These are phyloP conservation scores for Rhodocollybia butyracea DNA, from an alignment of 768 basidiomycete genomes.

Conservation along the genomic window DNA sequence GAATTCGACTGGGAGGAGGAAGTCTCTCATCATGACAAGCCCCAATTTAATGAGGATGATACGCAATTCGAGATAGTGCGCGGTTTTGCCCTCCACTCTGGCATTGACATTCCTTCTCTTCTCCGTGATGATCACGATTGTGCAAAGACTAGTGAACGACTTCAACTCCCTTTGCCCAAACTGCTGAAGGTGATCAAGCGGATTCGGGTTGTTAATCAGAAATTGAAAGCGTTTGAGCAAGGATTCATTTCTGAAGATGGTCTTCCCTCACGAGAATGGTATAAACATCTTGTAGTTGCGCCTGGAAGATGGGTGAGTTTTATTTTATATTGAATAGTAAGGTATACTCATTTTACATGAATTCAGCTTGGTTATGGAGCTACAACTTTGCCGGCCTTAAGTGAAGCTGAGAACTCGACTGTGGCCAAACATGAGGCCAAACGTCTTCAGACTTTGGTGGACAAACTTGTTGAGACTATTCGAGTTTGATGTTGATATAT, in stretches of 20 bases:
- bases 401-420: conserved; percentile 66
- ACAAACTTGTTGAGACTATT: conserved; percentile 44
- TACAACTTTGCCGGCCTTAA: conserved; percentile 78
- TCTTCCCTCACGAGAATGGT: conserved; percentile 82
- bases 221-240: conserved; percentile 65
- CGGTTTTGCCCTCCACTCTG: conserved; percentile 5
- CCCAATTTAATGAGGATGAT: background rate
- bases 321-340: background rate
- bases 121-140: background rate
- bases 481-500: conserved; percentile 2
- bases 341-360: background rate
- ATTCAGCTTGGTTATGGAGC: conserved; percentile 76
- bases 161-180: conserved; percentile 31
- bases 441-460: conserved; percentile 53
- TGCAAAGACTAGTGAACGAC: conserved; percentile 8
- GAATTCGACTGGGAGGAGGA: background rate
- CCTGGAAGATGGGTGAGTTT: conserved; percentile 83
- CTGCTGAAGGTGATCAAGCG: conserved; percentile 57
- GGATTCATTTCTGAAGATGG: conserved; percentile 81
- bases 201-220: conserved; percentile 58
- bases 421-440: conserved; percentile 58
- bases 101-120: conserved; percentile 3
- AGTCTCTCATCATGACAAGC: background rate
- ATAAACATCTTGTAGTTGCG: conserved; percentile 78
- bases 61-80: background rate